Evolutionary conservation across 176 grass and related monocot species (phyloP).

Genomic region (Paspalum vaginatum): DNA sequence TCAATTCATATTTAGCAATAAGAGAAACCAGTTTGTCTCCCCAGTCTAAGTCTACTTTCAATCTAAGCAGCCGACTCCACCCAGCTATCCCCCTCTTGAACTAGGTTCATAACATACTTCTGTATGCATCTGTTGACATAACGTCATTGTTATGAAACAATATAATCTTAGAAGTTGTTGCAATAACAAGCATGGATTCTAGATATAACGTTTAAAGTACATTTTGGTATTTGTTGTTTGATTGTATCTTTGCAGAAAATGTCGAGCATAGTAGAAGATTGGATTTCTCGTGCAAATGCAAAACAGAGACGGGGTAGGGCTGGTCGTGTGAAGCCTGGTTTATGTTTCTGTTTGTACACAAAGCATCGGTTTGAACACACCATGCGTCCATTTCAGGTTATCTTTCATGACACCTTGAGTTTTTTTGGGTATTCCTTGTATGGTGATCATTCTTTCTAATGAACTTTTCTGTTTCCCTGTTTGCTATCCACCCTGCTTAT

Average conservation of each 20-base stretch:
- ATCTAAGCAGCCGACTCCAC: no score
- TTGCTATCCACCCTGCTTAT: slow-evolving; percentile 7
- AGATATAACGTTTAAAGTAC: slow-evolving; percentile 27
- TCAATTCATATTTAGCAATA: no score
- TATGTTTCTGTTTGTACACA: slow-evolving; percentile 95
- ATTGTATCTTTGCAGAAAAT: slow-evolving; percentile 83
- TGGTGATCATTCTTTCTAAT: slow-evolving; percentile 28
- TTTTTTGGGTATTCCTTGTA: slow-evolving; percentile 21
- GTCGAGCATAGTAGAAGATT: slow-evolving; percentile 99
- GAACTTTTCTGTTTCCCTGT: background rate
- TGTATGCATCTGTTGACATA: slow-evolving; percentile 11
- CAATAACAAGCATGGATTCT: background rate
- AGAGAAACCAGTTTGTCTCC: no score
- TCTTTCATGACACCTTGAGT: background rate
- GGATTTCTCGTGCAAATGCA: slow-evolving; percentile 97
- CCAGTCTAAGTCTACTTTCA: no score
- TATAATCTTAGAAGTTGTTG: slow-evolving; percentile 39
- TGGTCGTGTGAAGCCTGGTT: slow-evolving; percentile 88
- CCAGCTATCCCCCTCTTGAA: no score
- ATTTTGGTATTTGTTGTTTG: slow-evolving; percentile 19
- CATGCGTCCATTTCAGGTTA: slow-evolving; percentile 97
- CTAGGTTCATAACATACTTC: background rate
- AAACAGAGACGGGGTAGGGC: slow-evolving; percentile 94
- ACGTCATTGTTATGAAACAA: slow-evolving; percentile 20
- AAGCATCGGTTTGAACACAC: slow-evolving; percentile 71